Base-by-base conservation (phyloP, 768 basidiomycete genomes). In the Russula ochroleuca region DNA sequence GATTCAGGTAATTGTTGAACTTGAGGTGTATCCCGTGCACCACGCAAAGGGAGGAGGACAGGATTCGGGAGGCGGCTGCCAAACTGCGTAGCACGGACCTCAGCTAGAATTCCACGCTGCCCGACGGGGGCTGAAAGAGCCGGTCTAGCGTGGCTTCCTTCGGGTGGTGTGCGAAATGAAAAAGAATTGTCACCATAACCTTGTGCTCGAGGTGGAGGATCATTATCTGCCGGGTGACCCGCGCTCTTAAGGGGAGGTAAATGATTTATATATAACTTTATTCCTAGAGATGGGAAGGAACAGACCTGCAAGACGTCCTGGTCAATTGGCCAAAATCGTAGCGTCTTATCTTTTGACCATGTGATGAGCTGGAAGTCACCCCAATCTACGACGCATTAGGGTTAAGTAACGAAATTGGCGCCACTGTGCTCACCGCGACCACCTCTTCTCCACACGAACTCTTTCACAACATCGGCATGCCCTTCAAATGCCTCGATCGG, bases 381-480 rank as follows among this genome's bases (percentile, higher is more conserved):
- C 43, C 72, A 72, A 37, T 77, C 77, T 77, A 61, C 21, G 33
- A 23, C 58, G 19, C 15, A 31, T 31, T 40, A 21, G 65, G 51
- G 19, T 45, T 23, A 19, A 41, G 52, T 49, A 7, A 11, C 17
- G 11, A 37, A 37, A 35, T 19, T 25, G 49, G 28, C 1, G 47
- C 21, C 19, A 28, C 15, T 11, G 37, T 59, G 71, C 74, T 23
- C 21, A 85, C 87, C 85, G 66, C 75, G 69, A 6, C 80, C 81
- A 2, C 87, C 82, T 70, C 80, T 84, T 64, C 97, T 79, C 97
- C 97, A 99, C 1, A 99, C 94, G 72, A 96, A 99, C 75, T 99
- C 96, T 70, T 96, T 97, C 21, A 98, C 96, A 2, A 94, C 92
- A 67, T 96, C 94, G 0, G 85, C 83, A 74, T 96, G 94, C 0